phyloP scores from a whole-genome alignment of 2,329 filamentous ascomycete genomes.

The Plectosphaerella cucumerina region DNA sequence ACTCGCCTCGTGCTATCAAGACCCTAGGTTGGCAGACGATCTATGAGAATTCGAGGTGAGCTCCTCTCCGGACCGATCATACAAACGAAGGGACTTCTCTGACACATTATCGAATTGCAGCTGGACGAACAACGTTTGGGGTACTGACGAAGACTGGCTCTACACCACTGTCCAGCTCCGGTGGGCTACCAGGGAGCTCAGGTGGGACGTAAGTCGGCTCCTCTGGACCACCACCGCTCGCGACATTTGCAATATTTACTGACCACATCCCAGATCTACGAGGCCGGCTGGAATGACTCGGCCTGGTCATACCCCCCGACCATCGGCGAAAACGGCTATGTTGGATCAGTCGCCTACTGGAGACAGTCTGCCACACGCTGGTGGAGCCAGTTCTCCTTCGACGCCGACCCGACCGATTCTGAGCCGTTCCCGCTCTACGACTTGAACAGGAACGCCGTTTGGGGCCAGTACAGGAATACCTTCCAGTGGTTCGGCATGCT shows the following conservation, averaged over 20 bases:
- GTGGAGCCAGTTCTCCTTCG: slow-evolving; percentile 25
- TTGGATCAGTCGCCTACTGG: slow-evolving; percentile 27
- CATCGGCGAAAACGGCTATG: slow-evolving; percentile 6
- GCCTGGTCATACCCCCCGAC: slow-evolving; percentile 3
- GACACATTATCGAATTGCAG: too few relatives aligned
- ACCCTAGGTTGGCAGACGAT: background rate
- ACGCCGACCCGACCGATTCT: slow-evolving; percentile 27
- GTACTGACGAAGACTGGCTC: background rate
- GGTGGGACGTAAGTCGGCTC: background rate
- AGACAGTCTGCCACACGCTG: slow-evolving; percentile 25
- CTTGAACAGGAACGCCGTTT: slow-evolving; percentile 23
- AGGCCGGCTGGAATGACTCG: slow-evolving; percentile 4
- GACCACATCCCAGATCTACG: background rate
- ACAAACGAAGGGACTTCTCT: too few relatives aligned
- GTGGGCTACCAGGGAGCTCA: slow-evolving; percentile 6
- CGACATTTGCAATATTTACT: too few relatives aligned
- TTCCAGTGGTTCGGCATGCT: slow-evolving; percentile 38
- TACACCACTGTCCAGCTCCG: slow-evolving; percentile 52
- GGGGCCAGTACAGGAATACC: slow-evolving; percentile 10
- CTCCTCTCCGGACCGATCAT: too few relatives aligned
- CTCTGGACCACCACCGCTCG: background rate
- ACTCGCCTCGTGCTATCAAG: background rate
- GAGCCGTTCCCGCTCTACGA: slow-evolving; percentile 30
- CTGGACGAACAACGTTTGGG: background rate
- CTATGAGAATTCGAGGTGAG: background rate